phyloP scores from a whole-genome alignment of 2,329 filamentous ascomycete genomes.

The Lachnellula hyalina region DNA sequence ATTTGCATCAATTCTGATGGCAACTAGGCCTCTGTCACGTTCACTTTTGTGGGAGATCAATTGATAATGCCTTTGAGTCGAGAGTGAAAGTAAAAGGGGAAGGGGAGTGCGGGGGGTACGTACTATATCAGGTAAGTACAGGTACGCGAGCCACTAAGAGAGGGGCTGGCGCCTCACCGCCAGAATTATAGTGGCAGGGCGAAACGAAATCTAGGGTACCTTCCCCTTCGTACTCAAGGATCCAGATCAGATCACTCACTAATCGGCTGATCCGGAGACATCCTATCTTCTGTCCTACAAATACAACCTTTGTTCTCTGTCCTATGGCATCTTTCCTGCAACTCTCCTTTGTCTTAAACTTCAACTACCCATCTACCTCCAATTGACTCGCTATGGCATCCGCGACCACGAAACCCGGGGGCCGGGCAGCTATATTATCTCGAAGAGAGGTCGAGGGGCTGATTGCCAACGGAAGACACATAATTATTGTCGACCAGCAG shows the following conservation, averaged over 20 bases:
- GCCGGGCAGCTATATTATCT: constrained; percentile 39
- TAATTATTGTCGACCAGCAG: constrained; percentile 75
- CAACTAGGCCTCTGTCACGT: neutral
- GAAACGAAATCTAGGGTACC: too few relatives aligned
- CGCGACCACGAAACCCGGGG: constrained; percentile 6
- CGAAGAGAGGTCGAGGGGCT: constrained; percentile 68
- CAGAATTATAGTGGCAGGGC: too few relatives aligned
- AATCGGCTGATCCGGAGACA: too few relatives aligned
- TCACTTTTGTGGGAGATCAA: neutral
- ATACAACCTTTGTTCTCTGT: too few relatives aligned
- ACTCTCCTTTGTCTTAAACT: neutral
- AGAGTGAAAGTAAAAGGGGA: neutral
- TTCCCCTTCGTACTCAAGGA: too few relatives aligned
- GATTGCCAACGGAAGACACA: constrained; percentile 73
- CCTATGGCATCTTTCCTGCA: neutral
- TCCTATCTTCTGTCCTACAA: too few relatives aligned
- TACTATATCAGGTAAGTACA: neutral
- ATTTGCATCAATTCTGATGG: neutral
- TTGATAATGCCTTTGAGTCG: neutral
- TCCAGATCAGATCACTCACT: too few relatives aligned
- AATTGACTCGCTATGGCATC: constrained; percentile 8
- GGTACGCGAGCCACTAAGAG: neutral
- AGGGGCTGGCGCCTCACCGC: neutral
- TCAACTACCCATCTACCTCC: neutral
- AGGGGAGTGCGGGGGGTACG: too few relatives aligned